Base-by-base conservation (phyloP, 2,329 filamentous ascomycete genomes). In the Penicillium sp. region DNA sequence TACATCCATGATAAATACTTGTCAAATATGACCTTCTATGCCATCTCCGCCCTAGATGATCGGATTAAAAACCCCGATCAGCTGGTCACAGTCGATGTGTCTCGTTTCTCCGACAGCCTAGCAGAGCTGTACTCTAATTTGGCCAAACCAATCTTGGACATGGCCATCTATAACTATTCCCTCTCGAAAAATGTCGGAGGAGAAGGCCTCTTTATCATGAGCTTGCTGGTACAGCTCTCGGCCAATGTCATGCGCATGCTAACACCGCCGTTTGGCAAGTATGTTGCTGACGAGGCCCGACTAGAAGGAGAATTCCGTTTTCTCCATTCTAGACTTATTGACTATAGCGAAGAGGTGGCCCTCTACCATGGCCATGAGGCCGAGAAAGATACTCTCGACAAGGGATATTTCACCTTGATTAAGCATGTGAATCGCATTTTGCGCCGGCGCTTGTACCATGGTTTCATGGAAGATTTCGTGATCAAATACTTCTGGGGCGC, bases 401-500 rank as follows among this genome's bases (percentile, higher is more conserved):
- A 98, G 78, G 93, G 95, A 16, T 99, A 99, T 76, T 99, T 99
- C 71, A 99, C 95, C 2, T 82, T 99, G 37, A 99, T 99, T 79
- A 98, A 97, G 77, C 95, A 99, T 76, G 93, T 99, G 71, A 99
- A 99, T 75, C 88, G 96, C 70, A 97, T 98, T 63, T 78, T 99
- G 60, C 85, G 93, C 39, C 84, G 91, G 60, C 86, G 95, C 48
- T 90, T 99, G 73, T 98, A 98, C 74, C 93, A 99, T 73, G 93
- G 93, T n/a, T 89, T 99, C 69, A 97, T 98, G 93, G 95, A 99
- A 73, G 95, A 99, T 74, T 99, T 97, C 75, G 91, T 98, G 56
- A 96, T 99, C 76, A 99, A 99, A 76, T 99, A 99, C 73, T 95
- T 98, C 77, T 99, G 95, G 95, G 95, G 95, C 41, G 93, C 95